Base-by-base conservation (phyloP, 2,329 filamentous ascomycete species). In the Cercospora zeina region DNA sequence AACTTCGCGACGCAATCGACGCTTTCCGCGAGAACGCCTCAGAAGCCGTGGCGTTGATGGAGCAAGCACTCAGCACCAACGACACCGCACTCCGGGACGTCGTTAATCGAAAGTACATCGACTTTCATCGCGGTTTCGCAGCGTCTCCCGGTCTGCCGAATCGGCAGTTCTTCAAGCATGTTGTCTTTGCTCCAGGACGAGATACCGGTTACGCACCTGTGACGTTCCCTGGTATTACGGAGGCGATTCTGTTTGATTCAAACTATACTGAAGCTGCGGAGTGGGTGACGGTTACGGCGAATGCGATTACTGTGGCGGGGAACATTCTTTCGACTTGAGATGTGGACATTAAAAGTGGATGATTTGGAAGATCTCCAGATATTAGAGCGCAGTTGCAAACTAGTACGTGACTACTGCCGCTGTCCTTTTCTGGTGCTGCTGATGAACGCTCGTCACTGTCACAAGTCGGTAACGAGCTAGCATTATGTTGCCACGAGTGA, bases 361-460 rank as follows among this genome's bases (percentile, higher is more conserved):
- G 11, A n/a, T n/a, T 9, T 36, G 34, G 13, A 36, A 36, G 3
- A 10, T 10, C 11, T 13, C 13, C 36, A n/a, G 13, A n/a, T n/a
- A 3, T 39, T 16, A n/a, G 2, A 39, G 13, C n/a, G 36, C 36
- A 7, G n/a, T 16, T 39, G 13, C 7, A 19, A 6, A 7, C n/a
- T 3, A 16, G n/a, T 19, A 8, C n/a, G 37, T 16, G 5, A 42
- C 39, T 45, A 4, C 39, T 45, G 31, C 6, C 27, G n/a, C 53
- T 37, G 8, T 10, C 54, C 47, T 27, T 21, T n/a, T n/a, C n/a
- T n/a, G n/a, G n/a, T 53, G 14, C 33, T 31, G 27, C 33, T 37
- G 16, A 59, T 59, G 24, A 54, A 54, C 10, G 33, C 58, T 21
- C 58, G 34, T 49, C 49, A 59, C 19, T 24, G 21, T 7, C 21